phyloP scores from a whole-genome alignment of 2,329 filamentous ascomycete species.

The Talaromyces sp. region DNA sequence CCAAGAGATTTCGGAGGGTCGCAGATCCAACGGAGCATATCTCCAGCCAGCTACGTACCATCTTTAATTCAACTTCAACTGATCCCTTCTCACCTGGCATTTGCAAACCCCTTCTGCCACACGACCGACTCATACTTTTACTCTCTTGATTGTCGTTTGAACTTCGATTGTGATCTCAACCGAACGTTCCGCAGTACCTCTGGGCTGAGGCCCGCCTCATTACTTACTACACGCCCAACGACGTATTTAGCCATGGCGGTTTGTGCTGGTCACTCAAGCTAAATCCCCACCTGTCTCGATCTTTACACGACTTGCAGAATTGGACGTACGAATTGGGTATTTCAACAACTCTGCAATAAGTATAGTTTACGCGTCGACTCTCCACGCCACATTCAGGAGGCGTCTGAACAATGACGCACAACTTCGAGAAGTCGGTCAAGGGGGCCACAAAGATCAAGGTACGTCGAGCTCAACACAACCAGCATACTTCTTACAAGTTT shows the following conservation, averaged over 20 bases:
- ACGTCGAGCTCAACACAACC: constrained; percentile 23
- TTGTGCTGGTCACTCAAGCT: constrained; percentile 9
- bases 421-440: constrained; percentile 98
- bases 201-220: constrained; percentile 8
- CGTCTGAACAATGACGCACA: constrained; percentile 43
- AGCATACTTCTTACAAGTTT: constrained; percentile 22
- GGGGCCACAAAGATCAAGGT: constrained; percentile 98
- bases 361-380: constrained; percentile 6
- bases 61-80: constrained; percentile 1
- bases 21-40: constrained; percentile 2
- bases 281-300: not conserved
- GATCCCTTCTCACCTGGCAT: not conserved
- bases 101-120: not conserved
- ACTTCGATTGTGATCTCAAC: not conserved
- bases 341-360: not conserved
- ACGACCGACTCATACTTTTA: not conserved
- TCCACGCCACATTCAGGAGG: constrained; percentile 2
- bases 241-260: constrained; percentile 11
- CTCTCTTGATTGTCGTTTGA: not conserved
- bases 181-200: constrained; percentile 4
- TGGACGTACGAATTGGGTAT: not conserved
- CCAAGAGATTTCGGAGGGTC: constrained; percentile 8
- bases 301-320: not conserved
- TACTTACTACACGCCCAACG: constrained; percentile 6
- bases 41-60: not conserved